Percentiles rank a stretch among this genome's conserved stretches.
phyloP scores from a whole-genome alignment of 495 filamentous ascomycete species.

The Bryoglossum gracile region DNA sequence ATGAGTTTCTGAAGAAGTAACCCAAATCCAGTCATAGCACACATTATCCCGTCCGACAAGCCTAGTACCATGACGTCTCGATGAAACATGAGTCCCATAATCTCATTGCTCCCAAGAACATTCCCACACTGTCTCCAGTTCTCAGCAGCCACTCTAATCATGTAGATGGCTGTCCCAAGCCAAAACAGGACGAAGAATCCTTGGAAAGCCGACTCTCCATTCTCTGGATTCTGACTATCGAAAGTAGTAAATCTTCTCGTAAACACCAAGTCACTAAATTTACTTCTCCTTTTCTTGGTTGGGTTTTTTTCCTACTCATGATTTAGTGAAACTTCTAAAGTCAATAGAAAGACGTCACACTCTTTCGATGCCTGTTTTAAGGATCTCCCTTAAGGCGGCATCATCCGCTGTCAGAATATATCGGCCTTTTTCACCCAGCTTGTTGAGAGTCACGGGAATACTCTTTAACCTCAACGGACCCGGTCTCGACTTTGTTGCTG shows the following conservation, averaged over 20 bases:
- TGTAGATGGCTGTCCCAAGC: constrained; percentile 53
- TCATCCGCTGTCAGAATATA: constrained; percentile 53
- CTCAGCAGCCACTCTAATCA: constrained; percentile 54
- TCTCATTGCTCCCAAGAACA: constrained; percentile 59
- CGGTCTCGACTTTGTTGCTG: constrained; percentile 5
- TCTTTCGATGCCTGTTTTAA: constrained; percentile 40
- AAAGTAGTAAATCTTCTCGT: constrained; percentile 63
- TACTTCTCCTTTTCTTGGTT: constrained; percentile 33
- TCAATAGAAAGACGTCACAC: constrained; percentile 14
- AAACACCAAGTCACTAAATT: constrained; percentile 60
- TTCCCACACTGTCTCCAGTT: constrained; percentile 57
- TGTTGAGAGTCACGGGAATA: constrained; percentile 40
- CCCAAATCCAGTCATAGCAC: constrained; percentile 48
- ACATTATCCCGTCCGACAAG: constrained; percentile 60
- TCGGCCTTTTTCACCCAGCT: constrained; percentile 35
- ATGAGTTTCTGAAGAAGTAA: constrained; percentile 53
- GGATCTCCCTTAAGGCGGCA: constrained; percentile 44
- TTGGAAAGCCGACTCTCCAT: constrained; percentile 54
- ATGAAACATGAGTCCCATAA: constrained; percentile 58
- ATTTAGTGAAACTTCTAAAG: neutral
- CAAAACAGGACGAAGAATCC: constrained; percentile 77
- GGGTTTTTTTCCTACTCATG: constrained; percentile 18
- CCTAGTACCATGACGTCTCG: constrained; percentile 58
- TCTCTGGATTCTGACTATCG: constrained; percentile 55
- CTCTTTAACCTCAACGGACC: constrained; percentile 24